These are phyloP conservation scores for Rhypophila decipiens DNA, from an alignment of 495 filamentous ascomycete species.

Conservation along the genomic window DNA sequence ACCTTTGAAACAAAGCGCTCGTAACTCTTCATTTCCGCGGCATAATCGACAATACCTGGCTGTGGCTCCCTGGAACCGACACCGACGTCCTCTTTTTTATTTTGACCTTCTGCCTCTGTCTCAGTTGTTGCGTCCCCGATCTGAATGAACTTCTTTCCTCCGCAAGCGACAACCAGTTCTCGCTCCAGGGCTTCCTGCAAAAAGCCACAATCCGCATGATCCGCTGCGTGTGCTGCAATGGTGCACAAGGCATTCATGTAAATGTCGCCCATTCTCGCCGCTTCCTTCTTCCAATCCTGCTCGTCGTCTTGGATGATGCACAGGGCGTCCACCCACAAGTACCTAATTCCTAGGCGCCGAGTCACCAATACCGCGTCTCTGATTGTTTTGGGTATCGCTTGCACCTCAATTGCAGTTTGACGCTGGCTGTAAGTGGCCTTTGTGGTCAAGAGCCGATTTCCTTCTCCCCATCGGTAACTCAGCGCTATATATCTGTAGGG, in stretches of 20 bases:
- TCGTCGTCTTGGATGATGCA: conserved; percentile 19
- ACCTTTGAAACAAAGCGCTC: not conserved
- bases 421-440: not conserved
- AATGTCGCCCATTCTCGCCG: conserved; percentile 6
- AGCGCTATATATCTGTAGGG: conserved; percentile 5
- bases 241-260: conserved; percentile 7
- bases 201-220: conserved; percentile 5
- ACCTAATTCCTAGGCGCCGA: conserved; percentile 9
- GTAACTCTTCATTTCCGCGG: not conserved
- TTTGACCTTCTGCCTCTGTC: not conserved
- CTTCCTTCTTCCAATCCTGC: conserved; percentile 1
- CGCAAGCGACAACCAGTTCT: not conserved
- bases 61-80: too few relatives aligned
- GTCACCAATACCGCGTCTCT: conserved; percentile 18
- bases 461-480: conserved; percentile 15
- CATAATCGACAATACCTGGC: too few relatives aligned
- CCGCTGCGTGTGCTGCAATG: conserved; percentile 5
- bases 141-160: too few relatives aligned
- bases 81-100: too few relatives aligned
- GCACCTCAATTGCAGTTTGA: conserved; percentile 1
- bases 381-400: conserved; percentile 12
- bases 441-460: conserved; percentile 1
- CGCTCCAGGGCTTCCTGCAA: not conserved
- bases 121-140: too few relatives aligned
- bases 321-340: conserved; percentile 21